These are phyloP conservation scores for Sanghuangporus baumii DNA, from an alignment of 1,284 basidiomycete genomes.

Conservation along the genomic window DNA sequence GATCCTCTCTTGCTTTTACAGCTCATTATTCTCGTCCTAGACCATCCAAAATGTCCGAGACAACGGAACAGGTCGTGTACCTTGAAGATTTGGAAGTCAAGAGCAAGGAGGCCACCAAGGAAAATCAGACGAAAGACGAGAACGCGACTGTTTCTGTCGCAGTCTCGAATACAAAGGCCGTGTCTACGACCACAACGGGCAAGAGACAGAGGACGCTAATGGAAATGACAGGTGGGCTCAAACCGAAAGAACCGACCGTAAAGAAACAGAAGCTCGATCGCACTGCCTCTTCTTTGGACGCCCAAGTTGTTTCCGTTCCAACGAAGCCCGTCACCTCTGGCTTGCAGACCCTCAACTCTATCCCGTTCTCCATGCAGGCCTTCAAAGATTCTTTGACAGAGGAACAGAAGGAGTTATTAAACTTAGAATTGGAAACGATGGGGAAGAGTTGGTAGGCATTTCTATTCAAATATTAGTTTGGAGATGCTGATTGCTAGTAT, in stretches of 20 bases:
- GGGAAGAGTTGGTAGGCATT: conserved; percentile 62
- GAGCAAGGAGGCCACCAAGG: conserved; percentile 16
- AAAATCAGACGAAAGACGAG: conserved; percentile 9
- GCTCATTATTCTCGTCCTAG: neutral
- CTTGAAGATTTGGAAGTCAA: conserved; percentile 50
- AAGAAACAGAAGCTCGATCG: conserved; percentile 39
- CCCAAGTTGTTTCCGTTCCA: neutral
- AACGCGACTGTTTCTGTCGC: conserved; percentile 6
- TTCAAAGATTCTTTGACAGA: conserved; percentile 51
- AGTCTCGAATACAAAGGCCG: neutral
- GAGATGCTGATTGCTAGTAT: neutral
- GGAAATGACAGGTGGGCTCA: conserved; percentile 52
- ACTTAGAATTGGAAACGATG: conserved; percentile 66
- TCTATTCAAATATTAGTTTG: neutral
- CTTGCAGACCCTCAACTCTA: conserved; percentile 52
- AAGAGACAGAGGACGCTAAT: conserved; percentile 63
- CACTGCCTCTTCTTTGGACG: conserved; percentile 12
- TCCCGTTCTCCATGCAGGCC: conserved; percentile 60
- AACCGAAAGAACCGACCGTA: conserved; percentile 25
- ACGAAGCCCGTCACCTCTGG: conserved; percentile 18
- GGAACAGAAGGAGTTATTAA: conserved; percentile 51
- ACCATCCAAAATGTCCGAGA: neutral
- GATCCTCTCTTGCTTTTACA: neutral
- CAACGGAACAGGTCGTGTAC: conserved; percentile 32
- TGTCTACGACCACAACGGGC: conserved; percentile 25